Percentiles rank a stretch among this genome's conserved stretches.
phyloP scores from a whole-genome alignment of 331 rosid species.

The Erythrophleum ivorense region DNA sequence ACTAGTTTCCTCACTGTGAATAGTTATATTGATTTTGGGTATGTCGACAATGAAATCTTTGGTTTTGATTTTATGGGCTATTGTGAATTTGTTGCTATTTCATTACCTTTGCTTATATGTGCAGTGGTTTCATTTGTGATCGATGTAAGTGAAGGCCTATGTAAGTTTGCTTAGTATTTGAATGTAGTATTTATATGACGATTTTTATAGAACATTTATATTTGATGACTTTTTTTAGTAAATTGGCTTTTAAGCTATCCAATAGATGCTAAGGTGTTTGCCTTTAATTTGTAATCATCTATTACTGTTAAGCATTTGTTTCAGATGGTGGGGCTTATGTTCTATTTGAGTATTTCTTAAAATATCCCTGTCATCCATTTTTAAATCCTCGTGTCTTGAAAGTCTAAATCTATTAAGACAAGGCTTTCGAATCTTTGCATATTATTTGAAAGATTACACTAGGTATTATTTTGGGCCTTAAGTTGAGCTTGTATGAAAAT shows the following conservation, averaged over 20 bases:
- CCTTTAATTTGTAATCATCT: background rate
- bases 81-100: slow-evolving; percentile 79
- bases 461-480: background rate
- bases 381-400: background rate
- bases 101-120: slow-evolving; percentile 71
- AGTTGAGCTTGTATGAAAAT: background rate
- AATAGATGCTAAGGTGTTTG: slow-evolving; percentile 41
- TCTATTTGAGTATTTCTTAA: slow-evolving; percentile 10
- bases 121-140: slow-evolving; percentile 54
- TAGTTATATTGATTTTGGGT: slow-evolving; percentile 85
- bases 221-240: slow-evolving; percentile 24
- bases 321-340: background rate
- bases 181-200: slow-evolving; percentile 56
- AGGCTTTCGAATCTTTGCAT: background rate
- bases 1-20: background rate
- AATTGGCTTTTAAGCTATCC: slow-evolving; percentile 19
- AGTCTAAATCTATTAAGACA: background rate
- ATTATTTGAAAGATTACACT: background rate
- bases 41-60: slow-evolving; percentile 82
- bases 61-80: slow-evolving; percentile 78
- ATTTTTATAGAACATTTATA: slow-evolving; percentile 39
- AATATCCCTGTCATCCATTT: background rate
- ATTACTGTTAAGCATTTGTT: background rate
- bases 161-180: slow-evolving; percentile 46
- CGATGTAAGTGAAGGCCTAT: slow-evolving; percentile 50